Conservation (phyloP, 2,329 filamentous ascomycete species). For the Paecilomyces variotii region DNA sequence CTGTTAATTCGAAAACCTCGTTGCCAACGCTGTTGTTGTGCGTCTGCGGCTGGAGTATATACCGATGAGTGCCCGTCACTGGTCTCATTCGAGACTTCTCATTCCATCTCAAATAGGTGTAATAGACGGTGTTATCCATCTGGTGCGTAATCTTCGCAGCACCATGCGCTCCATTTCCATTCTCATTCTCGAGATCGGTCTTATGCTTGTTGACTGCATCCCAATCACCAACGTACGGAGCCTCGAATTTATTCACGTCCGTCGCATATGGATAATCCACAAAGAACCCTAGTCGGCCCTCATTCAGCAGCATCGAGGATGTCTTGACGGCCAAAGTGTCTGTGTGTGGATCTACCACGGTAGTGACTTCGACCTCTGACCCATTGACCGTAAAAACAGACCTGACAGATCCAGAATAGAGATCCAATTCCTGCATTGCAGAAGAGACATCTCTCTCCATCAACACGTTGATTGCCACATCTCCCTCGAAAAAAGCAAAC, state of each 20-base stretch:
- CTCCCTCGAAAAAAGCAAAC: slow-evolving; percentile 29
- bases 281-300: slow-evolving; percentile 38
- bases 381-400: slow-evolving; percentile 40
- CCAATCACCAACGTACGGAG: slow-evolving; percentile 47
- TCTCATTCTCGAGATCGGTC: slow-evolving; percentile 18
- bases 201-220: slow-evolving; percentile 41
- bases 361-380: slow-evolving; percentile 34
- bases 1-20: slow-evolving; percentile 19
- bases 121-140: slow-evolving; percentile 38
- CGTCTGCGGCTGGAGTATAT: slow-evolving; percentile 25
- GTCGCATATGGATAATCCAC: slow-evolving; percentile 47
- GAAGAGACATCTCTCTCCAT: slow-evolving; percentile 33
- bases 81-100: slow-evolving; percentile 27
- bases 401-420: slow-evolving; percentile 41
- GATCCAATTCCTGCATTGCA: slow-evolving; percentile 39
- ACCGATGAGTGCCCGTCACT: slow-evolving; percentile 34
- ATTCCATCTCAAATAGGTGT: slow-evolving; percentile 33
- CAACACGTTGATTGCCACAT: slow-evolving; percentile 24
- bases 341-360: slow-evolving; percentile 38
- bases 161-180: slow-evolving; percentile 9
- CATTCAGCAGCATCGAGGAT: slow-evolving; percentile 33
- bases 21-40: slow-evolving; percentile 7
- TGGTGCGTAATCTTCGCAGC: slow-evolving; percentile 37
- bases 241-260: slow-evolving; percentile 45
- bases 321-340: slow-evolving; percentile 41